Evolutionary conservation across 2,329 filamentous ascomycete species (phyloP).

Genomic region (Amesomyces nigricolor): DNA sequence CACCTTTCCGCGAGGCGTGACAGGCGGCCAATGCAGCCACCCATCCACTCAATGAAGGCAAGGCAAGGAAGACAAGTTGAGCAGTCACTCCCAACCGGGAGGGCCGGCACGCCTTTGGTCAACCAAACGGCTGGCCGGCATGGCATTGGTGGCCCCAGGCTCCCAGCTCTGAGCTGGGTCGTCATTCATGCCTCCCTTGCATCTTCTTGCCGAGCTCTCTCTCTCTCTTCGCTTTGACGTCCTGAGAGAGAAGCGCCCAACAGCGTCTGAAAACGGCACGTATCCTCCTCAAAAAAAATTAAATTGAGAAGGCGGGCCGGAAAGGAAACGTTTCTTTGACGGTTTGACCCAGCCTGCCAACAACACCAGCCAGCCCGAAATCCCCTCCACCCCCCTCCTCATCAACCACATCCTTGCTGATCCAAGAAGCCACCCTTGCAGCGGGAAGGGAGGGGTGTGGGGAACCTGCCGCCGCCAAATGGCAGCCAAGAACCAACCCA

Average conservation of each 20-base stretch:
- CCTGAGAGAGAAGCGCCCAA: no score
- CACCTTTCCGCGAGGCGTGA: slow-evolving; percentile 4
- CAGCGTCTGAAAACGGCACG: no score
- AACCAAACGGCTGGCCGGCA: slow-evolving; percentile 16
- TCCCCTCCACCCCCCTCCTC: not conserved
- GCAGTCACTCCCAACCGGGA: slow-evolving; percentile 7
- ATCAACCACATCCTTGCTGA: not conserved
- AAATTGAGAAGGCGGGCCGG: no score
- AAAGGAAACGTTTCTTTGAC: no score
- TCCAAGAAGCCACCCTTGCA: slow-evolving; percentile 1
- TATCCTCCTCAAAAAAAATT: no score
- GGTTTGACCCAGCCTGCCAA: no score
- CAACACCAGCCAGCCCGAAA: no score
- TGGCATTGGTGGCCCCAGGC: not conserved
- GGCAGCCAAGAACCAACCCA: slow-evolving; percentile 10
- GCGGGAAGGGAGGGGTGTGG: slow-evolving; percentile 10
- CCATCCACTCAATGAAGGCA: not conserved
- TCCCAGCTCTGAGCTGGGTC: no score
- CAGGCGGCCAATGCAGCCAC: slow-evolving; percentile 9
- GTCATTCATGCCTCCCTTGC: not conserved
- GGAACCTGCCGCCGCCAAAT: slow-evolving; percentile 5
- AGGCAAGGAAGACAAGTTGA: not conserved
- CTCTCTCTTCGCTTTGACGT: no score
- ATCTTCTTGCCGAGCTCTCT: no score
- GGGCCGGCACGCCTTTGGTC: slow-evolving; percentile 6